Base-by-base conservation (phyloP, 1,139 yeast species). In the Diutina sp. region DNA sequence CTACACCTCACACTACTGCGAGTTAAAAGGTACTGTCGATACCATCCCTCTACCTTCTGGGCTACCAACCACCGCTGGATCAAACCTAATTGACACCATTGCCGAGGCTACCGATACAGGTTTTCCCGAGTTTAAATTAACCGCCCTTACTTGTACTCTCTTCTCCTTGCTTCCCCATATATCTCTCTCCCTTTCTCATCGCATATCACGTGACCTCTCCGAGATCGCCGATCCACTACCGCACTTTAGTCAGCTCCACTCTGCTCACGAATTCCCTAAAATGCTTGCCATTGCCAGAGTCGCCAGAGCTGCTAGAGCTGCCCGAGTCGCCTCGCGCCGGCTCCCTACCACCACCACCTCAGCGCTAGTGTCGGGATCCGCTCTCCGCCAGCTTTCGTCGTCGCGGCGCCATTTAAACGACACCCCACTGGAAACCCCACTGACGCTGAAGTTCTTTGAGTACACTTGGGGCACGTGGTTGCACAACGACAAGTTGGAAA, bases 401-500 rank as follows among this genome's bases (percentile, higher is more conserved):
- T 35, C 41, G 41, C 14, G 11, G 41, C 6, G 11, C n/a, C 11
- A 35, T 5, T 12, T n/a, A 6, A 11, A 35, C 41, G 41, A n/a
- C 11, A n/a, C 41, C 14, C 41, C 41, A n/a, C n/a, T n/a, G n/a
- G 41, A 35, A 35, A 35, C 41, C n/a, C 41, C 41, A 3, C 41
- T 35, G 60, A 79, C 95, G 68, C 81, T 80, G 59, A 79, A 83
- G 56, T 89, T 91, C 65, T 91, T 89, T 75, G 83, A 86, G 66
- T 93, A 90, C 68, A 77, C 93, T 3, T 91, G 98, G 96, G 99
- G 99, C 55, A 79, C 96, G 4, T 93, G 98, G 98, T 73, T 91
- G 65, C 81, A 78, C 60, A 82, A 91, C 66, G 96, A 91, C 67
- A 79, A 78, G 60, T 71, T 71, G 50, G 93, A 91, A 67, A 85